These are phyloP conservation scores for Trypanosoma congolense DNA, from an alignment of 208 protist genomes.

Conservation along the genomic window DNA sequence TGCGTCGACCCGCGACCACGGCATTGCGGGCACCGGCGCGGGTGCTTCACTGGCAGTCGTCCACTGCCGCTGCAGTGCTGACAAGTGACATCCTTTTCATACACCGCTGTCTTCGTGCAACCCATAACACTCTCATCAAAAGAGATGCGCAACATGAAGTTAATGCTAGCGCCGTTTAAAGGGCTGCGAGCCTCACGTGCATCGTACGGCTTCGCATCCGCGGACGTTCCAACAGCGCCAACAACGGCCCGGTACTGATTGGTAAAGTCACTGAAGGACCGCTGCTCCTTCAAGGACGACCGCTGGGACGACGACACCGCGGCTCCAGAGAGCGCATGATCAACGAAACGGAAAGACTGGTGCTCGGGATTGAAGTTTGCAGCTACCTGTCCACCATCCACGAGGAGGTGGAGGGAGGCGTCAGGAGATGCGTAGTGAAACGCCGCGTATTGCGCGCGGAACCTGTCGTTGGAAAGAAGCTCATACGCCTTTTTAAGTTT, in stretches of 20 bases:
- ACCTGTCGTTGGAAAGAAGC: constrained; percentile 44
- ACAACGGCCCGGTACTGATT: constrained; percentile 43
- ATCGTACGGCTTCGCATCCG: constrained; percentile 30
- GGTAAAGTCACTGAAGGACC: constrained; percentile 40
- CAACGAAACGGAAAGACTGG: constrained; percentile 57
- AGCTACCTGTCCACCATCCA: constrained; percentile 61
- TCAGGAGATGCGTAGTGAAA: constrained; percentile 79
- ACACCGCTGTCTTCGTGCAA: constrained; percentile 36
- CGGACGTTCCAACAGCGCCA: constrained; percentile 14
- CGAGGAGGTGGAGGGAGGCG: constrained; percentile 61
- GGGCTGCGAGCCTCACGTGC: constrained; percentile 35
- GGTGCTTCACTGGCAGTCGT: constrained; percentile 22
- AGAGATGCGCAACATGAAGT: constrained; percentile 54
- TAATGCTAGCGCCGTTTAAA: constrained; percentile 44
- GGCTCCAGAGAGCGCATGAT: constrained; percentile 43
- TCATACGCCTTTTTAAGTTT: constrained; percentile 56
- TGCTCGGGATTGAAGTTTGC: constrained; percentile 84
- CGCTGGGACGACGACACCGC: neutral
- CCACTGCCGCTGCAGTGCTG: constrained; percentile 47
- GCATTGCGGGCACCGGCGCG: constrained; percentile 74
- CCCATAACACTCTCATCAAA: constrained; percentile 75
- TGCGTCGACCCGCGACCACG: constrained; percentile 55
- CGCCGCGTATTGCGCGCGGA: constrained; percentile 50
- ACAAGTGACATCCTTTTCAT: constrained; percentile 48
- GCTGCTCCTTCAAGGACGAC: constrained; percentile 8